phyloP scores from a whole-genome alignment of 805 yeast species.

The Candida krabiensis region DNA sequence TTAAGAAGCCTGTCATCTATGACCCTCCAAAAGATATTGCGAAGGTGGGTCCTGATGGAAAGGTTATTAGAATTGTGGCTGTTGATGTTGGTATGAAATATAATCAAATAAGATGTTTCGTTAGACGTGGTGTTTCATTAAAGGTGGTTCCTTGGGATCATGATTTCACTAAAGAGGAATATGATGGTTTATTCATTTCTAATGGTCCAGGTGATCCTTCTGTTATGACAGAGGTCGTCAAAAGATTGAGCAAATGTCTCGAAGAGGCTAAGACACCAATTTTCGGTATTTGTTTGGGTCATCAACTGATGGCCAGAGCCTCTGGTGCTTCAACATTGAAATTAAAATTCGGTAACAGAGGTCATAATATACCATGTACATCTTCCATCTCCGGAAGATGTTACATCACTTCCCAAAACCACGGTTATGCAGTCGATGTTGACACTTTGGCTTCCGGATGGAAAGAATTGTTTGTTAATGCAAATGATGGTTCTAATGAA shows the following conservation, averaged over 20 bases:
- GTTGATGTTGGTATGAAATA: slow-evolving; percentile 97
- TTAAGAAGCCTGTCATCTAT: slow-evolving; percentile 71
- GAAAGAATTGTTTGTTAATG: slow-evolving; percentile 92
- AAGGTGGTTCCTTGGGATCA: slow-evolving; percentile 95
- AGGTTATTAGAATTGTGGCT: slow-evolving; percentile 78
- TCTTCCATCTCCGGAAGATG: slow-evolving; percentile 84
- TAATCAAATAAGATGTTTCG: slow-evolving; percentile 96
- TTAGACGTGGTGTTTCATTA: slow-evolving; percentile 93
- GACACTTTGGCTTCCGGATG: slow-evolving; percentile 73
- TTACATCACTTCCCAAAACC: slow-evolving; percentile 98
- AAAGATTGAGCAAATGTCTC: slow-evolving; percentile 56
- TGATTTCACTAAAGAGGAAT: slow-evolving; percentile 75
- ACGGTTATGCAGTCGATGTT: slow-evolving; percentile 95
- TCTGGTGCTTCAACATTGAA: slow-evolving; percentile 91
- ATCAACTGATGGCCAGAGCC: slow-evolving; percentile 93
- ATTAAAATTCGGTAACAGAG: slow-evolving; percentile 98
- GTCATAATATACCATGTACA: slow-evolving; percentile 96
- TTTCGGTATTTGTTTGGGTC: slow-evolving; percentile 98
- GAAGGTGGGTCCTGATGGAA: slow-evolving; percentile 67
- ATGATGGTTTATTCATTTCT: slow-evolving; percentile 93
- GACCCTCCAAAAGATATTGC: slow-evolving; percentile 60
- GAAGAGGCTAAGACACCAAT: slow-evolving; percentile 77
- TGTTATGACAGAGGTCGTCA: slow-evolving; percentile 68
- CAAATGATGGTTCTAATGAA: slow-evolving; percentile 97
- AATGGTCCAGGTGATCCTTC: slow-evolving; percentile 99